Conservation (phyloP, 2,329 filamentous ascomycete genomes). For the Arthrobotrys conoides region DNA sequence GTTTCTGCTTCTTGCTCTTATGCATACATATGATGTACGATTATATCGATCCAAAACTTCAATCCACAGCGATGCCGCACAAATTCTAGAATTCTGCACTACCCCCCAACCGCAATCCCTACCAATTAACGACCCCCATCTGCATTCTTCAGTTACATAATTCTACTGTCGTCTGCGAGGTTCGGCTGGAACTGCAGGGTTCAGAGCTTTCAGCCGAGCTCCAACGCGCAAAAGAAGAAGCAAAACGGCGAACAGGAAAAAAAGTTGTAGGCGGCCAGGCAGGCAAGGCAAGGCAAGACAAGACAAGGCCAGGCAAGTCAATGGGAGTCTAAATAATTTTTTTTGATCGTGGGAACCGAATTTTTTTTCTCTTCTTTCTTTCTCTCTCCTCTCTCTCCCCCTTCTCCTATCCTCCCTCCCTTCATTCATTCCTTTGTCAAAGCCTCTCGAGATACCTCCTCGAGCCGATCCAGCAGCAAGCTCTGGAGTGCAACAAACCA, state of each 20-base stretch:
- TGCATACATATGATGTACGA: conserved; percentile 40
- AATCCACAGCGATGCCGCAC: conserved; percentile 31
- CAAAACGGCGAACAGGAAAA: conserved; percentile 42
- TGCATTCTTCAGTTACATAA: conserved; percentile 23
- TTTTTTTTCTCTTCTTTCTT: conserved; percentile 45
- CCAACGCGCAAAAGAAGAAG: conserved; percentile 49
- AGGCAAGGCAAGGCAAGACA: conserved; percentile 10
- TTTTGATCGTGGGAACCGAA: conserved; percentile 50
- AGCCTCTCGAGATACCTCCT: conserved; percentile 50
- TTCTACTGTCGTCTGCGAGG: conserved; percentile 23
- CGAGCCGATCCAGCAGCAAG: conserved; percentile 52
- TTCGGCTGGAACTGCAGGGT: conserved; percentile 45
- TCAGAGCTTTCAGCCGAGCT: conserved; percentile 50
- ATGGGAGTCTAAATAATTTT: conserved; percentile 51
- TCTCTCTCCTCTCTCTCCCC: conserved; percentile 35
- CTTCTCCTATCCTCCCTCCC: conserved; percentile 36
- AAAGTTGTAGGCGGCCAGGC: conserved; percentile 39
- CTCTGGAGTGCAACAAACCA: conserved; percentile 32
- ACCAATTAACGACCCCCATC: conserved; percentile 25
- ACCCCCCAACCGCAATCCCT: conserved; percentile 14
- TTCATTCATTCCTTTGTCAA: conserved; percentile 61
- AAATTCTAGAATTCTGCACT: conserved; percentile 24
- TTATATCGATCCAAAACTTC: conserved; percentile 39
- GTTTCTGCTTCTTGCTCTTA: conserved; percentile 11
- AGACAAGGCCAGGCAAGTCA: conserved; percentile 6